Evolutionary conservation across 2,329 filamentous ascomycete species (phyloP).

Genomic region (Hypoxylon sp.): DNA sequence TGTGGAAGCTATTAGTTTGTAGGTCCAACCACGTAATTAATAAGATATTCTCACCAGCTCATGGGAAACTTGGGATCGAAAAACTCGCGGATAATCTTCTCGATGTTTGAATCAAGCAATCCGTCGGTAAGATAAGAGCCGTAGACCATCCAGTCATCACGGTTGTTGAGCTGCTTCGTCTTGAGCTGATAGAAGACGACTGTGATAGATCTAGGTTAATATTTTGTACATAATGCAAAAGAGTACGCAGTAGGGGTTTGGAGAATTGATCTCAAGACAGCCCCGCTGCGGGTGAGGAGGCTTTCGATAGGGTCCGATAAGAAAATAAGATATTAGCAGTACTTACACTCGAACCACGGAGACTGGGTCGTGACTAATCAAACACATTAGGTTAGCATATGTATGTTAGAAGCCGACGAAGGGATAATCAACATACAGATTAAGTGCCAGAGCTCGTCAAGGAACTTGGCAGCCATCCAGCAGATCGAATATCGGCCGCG

Average conservation of each 20-base stretch:
- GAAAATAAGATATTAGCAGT: neutral
- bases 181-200: neutral
- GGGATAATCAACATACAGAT: constrained; percentile 2
- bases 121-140: neutral
- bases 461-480: neutral
- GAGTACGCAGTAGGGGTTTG: neutral
- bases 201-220: neutral
- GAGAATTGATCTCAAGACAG: neutral
- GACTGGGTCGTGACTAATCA: neutral
- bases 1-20: neutral
- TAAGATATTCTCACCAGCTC: neutral
- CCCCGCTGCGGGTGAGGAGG: neutral
- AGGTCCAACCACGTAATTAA: neutral
- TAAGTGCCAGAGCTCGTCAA: neutral
- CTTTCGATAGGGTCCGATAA: neutral
- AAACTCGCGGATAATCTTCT: neutral
- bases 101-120: too few relatives aligned
- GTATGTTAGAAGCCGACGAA: neutral
- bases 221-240: neutral
- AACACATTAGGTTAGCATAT: neutral
- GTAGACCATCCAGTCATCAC: neutral
- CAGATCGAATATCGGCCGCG: neutral
- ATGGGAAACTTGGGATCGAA: neutral
- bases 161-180: neutral
- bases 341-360: neutral